phyloP scores from a whole-genome alignment of 169 alveolate genomes.

The Plasmodium chabaudi region DNA sequence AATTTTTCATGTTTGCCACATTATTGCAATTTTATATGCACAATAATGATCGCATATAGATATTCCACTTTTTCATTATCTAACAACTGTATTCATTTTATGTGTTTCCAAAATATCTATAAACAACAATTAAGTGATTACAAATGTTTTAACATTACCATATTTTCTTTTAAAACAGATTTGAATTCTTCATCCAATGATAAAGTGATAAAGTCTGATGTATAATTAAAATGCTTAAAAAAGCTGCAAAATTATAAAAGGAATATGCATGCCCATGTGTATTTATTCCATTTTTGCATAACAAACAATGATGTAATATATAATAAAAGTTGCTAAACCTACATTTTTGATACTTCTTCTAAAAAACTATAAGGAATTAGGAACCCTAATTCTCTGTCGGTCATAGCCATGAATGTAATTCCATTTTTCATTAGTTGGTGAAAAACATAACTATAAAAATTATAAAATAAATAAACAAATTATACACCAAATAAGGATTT shows the following conservation, averaged over 20 bases:
- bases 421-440: conserved; percentile 76
- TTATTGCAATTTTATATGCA: background rate
- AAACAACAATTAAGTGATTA: too few relatives aligned
- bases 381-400: conserved; percentile 71
- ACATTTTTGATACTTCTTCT: conserved; percentile 75
- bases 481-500: background rate
- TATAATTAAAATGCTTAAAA: conserved; percentile 58
- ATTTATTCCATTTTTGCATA: background rate
- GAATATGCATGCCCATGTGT: background rate
- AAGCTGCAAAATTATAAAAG: conserved; percentile 30
- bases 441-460: conserved; percentile 55
- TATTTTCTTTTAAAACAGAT: conserved; percentile 65
- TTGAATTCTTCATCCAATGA: conserved; percentile 75
- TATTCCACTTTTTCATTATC: background rate
- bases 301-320: background rate
- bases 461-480: too few relatives aligned
- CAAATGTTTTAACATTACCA: conserved; percentile 33
- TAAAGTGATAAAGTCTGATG: conserved; percentile 55
- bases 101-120: too few relatives aligned
- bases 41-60: background rate
- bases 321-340: background rate
- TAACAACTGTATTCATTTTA: background rate
- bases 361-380: conserved; percentile 68
- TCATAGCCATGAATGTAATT: conserved; percentile 72
- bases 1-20: background rate